A percentile compares a stretch with the other conserved stretches of the same genome.
Conservation (phyloP, 2,329 filamentous ascomycete species). For the Calonectria naviculata region DNA sequence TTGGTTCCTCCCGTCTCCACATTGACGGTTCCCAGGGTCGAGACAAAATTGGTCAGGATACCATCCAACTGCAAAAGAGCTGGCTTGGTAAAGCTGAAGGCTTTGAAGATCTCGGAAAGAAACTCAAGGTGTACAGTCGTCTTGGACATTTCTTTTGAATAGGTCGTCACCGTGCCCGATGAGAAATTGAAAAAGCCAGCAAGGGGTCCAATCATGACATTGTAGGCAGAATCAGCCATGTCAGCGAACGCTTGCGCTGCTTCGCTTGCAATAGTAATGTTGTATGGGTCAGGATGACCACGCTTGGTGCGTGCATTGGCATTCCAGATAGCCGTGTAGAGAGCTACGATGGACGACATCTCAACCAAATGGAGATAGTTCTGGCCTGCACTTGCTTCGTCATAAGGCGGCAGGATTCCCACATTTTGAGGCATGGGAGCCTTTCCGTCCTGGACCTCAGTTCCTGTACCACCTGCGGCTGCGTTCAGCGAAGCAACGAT, state of each 20-base stretch:
- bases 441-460: neutral
- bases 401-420: neutral
- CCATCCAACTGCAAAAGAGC: neutral
- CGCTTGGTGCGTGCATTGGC: neutral
- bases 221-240: neutral
- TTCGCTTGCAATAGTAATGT: neutral
- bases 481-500: neutral
- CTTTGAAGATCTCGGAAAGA: neutral
- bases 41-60: neutral
- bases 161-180: neutral
- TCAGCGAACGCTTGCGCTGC: neutral
- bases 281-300: neutral
- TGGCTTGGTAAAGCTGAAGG: neutral
- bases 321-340: neutral
- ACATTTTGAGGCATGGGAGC: neutral
- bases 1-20: neutral
- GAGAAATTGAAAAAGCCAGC: neutral
- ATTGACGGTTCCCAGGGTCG: neutral
- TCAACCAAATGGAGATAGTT: neutral
- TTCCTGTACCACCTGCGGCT: neutral
- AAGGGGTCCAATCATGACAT: neutral
- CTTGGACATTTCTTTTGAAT: neutral
- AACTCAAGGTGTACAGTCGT: neutral
- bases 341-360: neutral
- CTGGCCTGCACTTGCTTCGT: neutral